Evolutionary conservation across 257 asterid genomes (phyloP).

Genomic region (Solanum pennellii): DNA sequence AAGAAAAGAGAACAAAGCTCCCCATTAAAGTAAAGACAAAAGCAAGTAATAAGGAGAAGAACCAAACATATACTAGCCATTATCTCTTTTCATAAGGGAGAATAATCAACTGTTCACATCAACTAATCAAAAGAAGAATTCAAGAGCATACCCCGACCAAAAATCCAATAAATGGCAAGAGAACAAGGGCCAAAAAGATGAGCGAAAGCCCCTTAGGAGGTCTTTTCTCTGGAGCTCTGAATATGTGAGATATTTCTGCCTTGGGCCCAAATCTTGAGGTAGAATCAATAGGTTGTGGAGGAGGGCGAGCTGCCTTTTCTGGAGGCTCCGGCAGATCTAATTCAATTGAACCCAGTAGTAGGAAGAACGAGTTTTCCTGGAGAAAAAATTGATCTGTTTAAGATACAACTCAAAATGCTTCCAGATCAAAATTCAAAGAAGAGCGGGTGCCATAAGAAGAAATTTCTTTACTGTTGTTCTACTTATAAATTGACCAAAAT

Average conservation of each 20-base stretch:
- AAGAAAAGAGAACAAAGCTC: not conserved
- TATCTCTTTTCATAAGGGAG: not conserved
- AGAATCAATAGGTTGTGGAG: constrained; percentile 60
- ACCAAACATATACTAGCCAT: not conserved
- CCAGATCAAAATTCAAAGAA: constrained; percentile 68
- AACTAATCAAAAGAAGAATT: not conserved
- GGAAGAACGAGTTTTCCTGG: constrained; percentile 94
- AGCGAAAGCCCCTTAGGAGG: constrained; percentile 79
- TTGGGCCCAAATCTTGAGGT: constrained; percentile 79
- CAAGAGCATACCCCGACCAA: constrained; percentile 60
- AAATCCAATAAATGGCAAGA: constrained; percentile 75
- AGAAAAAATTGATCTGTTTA: constrained; percentile 4
- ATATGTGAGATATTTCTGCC: constrained; percentile 83
- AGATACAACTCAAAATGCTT: constrained; percentile 14
- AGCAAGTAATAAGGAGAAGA: not conserved
- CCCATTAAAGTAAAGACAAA: not conserved
- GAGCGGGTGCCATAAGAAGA: constrained; percentile 17
- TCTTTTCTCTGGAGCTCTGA: constrained; percentile 78
- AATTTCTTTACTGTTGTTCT: not conserved
- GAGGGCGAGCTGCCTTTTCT: constrained; percentile 88
- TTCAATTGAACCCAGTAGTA: constrained; percentile 60
- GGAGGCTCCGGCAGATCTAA: constrained; percentile 93
- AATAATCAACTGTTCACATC: not conserved
- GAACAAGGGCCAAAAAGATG: constrained; percentile 67
- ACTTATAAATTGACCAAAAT: not conserved